phyloP scores from a whole-genome alignment of 1,139 yeast species.

The Yamadazyma diospyri region DNA sequence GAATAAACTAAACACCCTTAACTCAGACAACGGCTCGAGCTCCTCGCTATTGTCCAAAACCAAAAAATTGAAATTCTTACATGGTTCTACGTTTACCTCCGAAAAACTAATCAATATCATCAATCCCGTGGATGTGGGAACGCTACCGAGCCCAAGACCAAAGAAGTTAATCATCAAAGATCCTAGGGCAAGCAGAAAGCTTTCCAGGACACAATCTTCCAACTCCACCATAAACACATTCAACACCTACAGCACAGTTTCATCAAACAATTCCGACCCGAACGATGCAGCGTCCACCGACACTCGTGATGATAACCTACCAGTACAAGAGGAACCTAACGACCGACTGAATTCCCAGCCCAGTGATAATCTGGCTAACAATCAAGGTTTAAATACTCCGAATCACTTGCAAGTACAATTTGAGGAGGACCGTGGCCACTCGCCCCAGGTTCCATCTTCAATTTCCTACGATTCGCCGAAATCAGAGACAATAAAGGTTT shows the following conservation, averaged over 20 bases:
- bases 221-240: slow-evolving; percentile 46
- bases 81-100: slow-evolving; percentile 37
- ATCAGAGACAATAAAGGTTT: slow-evolving; percentile 44
- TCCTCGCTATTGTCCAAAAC: slow-evolving; percentile 19
- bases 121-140: slow-evolving; percentile 71
- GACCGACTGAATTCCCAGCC: neutral
- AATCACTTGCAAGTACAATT: slow-evolving; percentile 3
- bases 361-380: neutral
- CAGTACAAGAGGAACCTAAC: neutral
- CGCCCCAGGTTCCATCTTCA: slow-evolving; percentile 10
- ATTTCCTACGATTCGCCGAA: slow-evolving; percentile 10
- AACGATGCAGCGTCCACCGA: slow-evolving; percentile 4
- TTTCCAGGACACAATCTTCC: slow-evolving; percentile 48
- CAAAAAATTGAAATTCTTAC: slow-evolving; percentile 21
- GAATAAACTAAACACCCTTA: slow-evolving; percentile 6
- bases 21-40: slow-evolving; percentile 10
- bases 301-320: slow-evolving; percentile 3
- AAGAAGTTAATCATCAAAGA: slow-evolving; percentile 60
- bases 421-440: slow-evolving; percentile 4
- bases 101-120: slow-evolving; percentile 58
- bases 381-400: neutral
- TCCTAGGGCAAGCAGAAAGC: slow-evolving; percentile 27
- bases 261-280: slow-evolving; percentile 35
- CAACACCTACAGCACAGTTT: slow-evolving; percentile 33
- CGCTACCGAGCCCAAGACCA: slow-evolving; percentile 63